phyloP scores from a whole-genome alignment of 257 asterid genomes.

The Nicotiana paniculata region DNA sequence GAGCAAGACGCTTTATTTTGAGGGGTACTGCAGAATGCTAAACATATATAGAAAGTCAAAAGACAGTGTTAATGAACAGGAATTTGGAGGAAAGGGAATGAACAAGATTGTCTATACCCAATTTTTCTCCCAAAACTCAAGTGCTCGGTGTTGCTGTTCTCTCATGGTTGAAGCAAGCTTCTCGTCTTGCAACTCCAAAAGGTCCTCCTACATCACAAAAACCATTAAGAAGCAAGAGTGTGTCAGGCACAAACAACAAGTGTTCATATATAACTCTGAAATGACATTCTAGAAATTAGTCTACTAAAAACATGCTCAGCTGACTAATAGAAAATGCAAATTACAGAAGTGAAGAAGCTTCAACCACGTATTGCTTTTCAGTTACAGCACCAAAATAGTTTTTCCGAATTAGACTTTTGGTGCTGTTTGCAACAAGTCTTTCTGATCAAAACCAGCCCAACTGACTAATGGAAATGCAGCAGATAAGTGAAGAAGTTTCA shows the following conservation, averaged over 20 bases:
- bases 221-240: conserved; percentile 13
- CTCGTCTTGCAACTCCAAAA: conserved; percentile 81
- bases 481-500: too few species aligned
- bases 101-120: conserved; percentile 52
- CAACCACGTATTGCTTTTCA: too few species aligned
- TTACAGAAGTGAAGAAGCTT: too few species aligned
- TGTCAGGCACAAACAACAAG: conserved; percentile 11
- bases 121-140: conserved; percentile 87
- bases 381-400: too few species aligned
- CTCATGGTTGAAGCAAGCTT: conserved; percentile 71
- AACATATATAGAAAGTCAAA: conserved; percentile 12
- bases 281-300: background rate
- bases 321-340: background rate
- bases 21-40: conserved; percentile 95
- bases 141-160: conserved; percentile 67
- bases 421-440: too few species aligned
- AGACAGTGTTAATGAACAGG: background rate
- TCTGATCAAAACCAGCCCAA: too few species aligned
- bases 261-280: background rate
- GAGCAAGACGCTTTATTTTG: conserved; percentile 83
- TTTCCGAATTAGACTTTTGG: too few species aligned
- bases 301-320: background rate
- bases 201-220: conserved; percentile 66
- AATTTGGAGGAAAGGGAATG: conserved; percentile 11
- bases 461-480: too few species aligned